These are phyloP conservation scores for Pestalotiopsis sp. DNA, from an alignment of 2,329 filamentous ascomycete genomes.

Conservation along the genomic window DNA sequence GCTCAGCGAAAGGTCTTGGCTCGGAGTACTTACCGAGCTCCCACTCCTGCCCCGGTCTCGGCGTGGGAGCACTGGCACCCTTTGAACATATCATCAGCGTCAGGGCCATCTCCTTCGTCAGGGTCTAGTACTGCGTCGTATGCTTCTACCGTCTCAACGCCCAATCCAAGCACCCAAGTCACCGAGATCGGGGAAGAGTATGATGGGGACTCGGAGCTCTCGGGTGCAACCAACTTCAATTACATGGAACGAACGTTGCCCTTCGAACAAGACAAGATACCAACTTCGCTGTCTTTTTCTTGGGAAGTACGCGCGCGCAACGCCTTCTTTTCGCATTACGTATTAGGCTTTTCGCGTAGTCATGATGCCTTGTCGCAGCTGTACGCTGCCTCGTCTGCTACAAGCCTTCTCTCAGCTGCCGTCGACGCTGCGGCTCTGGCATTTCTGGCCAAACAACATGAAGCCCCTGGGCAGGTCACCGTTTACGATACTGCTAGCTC, in stretches of 20 bases:
- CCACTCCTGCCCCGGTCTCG: not conserved
- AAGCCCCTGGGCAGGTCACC: not conserved
- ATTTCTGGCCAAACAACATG: constrained; percentile 16
- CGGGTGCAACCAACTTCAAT: not conserved
- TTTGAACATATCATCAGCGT: not conserved
- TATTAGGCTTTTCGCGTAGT: constrained; percentile 22
- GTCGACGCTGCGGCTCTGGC: constrained; percentile 27
- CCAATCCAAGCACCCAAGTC: not conserved
- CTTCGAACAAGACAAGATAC: not conserved
- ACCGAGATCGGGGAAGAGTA: not conserved
- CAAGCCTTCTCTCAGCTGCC: constrained; percentile 20
- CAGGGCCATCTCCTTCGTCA: not conserved
- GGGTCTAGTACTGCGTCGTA: not conserved
- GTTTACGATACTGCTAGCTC: not conserved
- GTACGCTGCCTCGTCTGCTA: constrained; percentile 12
- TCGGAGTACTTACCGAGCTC: not conserved
- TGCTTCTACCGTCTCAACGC: not conserved
- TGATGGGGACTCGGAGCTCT: not conserved
- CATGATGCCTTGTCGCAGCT: constrained; percentile 20
- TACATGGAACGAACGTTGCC: not conserved
- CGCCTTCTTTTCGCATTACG: constrained; percentile 25
- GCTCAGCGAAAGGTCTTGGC: constrained; percentile 17
- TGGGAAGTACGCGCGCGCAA: constrained; percentile 22
- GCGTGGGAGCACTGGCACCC: not conserved
- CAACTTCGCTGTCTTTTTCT: not conserved